These are phyloP conservation scores for Venturiaceae sp. DNA, from an alignment of 2,329 filamentous ascomycete genomes.

Conservation along the genomic window DNA sequence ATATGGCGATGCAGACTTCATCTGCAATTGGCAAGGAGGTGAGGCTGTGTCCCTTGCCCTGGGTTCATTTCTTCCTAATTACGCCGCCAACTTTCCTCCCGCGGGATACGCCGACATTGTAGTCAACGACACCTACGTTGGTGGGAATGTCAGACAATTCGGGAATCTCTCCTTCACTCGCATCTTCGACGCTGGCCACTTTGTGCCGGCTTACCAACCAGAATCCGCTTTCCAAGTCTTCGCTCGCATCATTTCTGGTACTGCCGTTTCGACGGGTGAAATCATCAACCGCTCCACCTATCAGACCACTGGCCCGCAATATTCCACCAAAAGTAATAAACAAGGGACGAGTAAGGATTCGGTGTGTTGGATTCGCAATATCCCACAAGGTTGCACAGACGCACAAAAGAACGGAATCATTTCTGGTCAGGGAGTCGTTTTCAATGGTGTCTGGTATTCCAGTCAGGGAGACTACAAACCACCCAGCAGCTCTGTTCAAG, in stretches of 20 bases:
- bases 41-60: slow-evolving; percentile 57
- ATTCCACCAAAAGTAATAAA: slow-evolving; percentile 47
- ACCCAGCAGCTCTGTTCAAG: slow-evolving; percentile 21
- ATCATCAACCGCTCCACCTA: slow-evolving; percentile 42
- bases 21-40: slow-evolving; percentile 61
- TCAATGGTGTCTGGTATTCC: slow-evolving; percentile 49
- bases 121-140: slow-evolving; percentile 58
- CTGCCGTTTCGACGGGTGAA: slow-evolving; percentile 39
- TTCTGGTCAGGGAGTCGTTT: slow-evolving; percentile 43
- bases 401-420: slow-evolving; percentile 40
- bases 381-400: slow-evolving; percentile 41
- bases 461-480: slow-evolving; percentile 25
- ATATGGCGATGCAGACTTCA: slow-evolving; percentile 53
- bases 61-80: slow-evolving; percentile 34
- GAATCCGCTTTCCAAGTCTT: slow-evolving; percentile 45
- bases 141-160: slow-evolving; percentile 65
- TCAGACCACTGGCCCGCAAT: slow-evolving; percentile 46
- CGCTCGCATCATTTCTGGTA: slow-evolving; percentile 39
- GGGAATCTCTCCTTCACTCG: slow-evolving; percentile 52
- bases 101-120: slow-evolving; percentile 66
- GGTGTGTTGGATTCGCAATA: slow-evolving; percentile 52
- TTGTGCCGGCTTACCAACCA: slow-evolving; percentile 37
- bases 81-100: slow-evolving; percentile 46
- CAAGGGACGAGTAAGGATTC: slow-evolving; percentile 29
- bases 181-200: slow-evolving; percentile 44